A percentile compares a stretch with the other conserved stretches of the same genome.
phyloP scores from a whole-genome alignment of 2,329 filamentous ascomycete genomes.

The Paramyrothecium roridum region DNA sequence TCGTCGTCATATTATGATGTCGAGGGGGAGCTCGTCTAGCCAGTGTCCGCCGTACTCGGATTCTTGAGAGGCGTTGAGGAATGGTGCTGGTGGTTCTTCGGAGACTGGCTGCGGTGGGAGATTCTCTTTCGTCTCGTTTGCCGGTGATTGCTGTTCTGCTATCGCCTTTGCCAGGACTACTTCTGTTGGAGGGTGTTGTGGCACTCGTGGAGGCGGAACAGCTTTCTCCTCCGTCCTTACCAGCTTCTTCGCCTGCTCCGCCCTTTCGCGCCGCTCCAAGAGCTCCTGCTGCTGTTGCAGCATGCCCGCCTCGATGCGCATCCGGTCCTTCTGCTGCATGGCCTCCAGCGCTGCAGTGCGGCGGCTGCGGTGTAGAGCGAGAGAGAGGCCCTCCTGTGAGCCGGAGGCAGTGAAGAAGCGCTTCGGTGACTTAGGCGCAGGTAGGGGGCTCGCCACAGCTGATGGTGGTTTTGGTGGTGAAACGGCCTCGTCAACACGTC shows the following conservation, averaged over 20 bases:
- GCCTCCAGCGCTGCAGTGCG: conserved; percentile 27
- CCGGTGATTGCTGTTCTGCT: too few relatives aligned
- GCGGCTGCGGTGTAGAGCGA: conserved; percentile 30
- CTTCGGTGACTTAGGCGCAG: conserved; percentile 10
- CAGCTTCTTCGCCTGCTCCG: not conserved
- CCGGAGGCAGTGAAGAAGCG: conserved; percentile 36
- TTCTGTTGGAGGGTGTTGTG: too few relatives aligned
- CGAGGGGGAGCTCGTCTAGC: conserved; percentile 32
- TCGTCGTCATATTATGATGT: conserved; percentile 17
- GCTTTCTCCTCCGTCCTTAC: not conserved
- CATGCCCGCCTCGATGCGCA: conserved; percentile 15
- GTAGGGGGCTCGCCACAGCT: conserved; percentile 4
- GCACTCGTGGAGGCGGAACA: not conserved
- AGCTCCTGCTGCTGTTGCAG: not conserved
- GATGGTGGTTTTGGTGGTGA: conserved; percentile 12
- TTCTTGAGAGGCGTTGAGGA: conserved; percentile 27
- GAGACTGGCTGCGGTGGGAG: conserved; percentile 4
- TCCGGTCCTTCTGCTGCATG: conserved; percentile 19
- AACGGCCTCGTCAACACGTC: conserved; percentile 5
- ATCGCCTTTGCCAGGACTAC: too few relatives aligned
- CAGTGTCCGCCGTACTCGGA: conserved; percentile 35
- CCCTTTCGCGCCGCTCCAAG: conserved; percentile 1
- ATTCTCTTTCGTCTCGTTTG: conserved; percentile 19
- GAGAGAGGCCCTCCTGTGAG: conserved; percentile 27
- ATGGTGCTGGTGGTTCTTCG: conserved; percentile 2